These are phyloP conservation scores for Geoglossum glabrum DNA, from an alignment of 495 filamentous ascomycete species.

Conservation along the genomic window DNA sequence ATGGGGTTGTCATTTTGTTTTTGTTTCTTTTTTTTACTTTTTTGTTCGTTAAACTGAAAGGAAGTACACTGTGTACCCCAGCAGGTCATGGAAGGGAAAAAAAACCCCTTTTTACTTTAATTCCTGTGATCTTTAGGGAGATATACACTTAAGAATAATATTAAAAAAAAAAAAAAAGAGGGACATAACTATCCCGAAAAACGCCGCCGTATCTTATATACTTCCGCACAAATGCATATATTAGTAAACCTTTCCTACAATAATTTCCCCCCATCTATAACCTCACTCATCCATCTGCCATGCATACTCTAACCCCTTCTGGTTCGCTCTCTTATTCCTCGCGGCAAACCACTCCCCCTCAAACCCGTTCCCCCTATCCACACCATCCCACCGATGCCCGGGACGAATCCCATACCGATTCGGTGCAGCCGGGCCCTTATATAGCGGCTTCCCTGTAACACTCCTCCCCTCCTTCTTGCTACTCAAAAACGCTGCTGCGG, in stretches of 20 bases:
- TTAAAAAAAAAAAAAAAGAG: too few species aligned
- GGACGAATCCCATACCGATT: slow-evolving; percentile 91
- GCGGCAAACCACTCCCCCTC: slow-evolving; percentile 88
- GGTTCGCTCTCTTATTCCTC: slow-evolving; percentile 50
- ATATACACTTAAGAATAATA: too few species aligned
- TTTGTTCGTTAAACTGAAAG: too few species aligned
- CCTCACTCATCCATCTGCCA: slow-evolving; percentile 92
- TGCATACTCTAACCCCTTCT: slow-evolving; percentile 64
- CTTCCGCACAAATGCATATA: too few species aligned
- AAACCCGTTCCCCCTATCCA: slow-evolving; percentile 85
- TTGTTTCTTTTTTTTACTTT: too few species aligned
- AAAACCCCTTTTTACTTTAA: too few species aligned
- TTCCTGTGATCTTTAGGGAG: too few species aligned
- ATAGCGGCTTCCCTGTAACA: slow-evolving; percentile 47
- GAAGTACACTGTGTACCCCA: too few species aligned
- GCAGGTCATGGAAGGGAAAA: too few species aligned
- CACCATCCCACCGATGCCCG: slow-evolving; percentile 91
- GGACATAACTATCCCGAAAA: background rate
- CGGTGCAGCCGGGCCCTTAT: slow-evolving; percentile 57
- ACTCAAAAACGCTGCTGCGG: slow-evolving; percentile 59
- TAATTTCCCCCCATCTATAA: too few species aligned
- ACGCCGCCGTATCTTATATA: background rate
- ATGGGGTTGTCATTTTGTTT: background rate
- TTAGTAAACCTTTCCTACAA: too few species aligned
- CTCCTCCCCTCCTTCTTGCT: slow-evolving; percentile 29